These are phyloP conservation scores for Tolypocladium pustulatum DNA, from an alignment of 2,329 filamentous ascomycete species.

Conservation along the genomic window DNA sequence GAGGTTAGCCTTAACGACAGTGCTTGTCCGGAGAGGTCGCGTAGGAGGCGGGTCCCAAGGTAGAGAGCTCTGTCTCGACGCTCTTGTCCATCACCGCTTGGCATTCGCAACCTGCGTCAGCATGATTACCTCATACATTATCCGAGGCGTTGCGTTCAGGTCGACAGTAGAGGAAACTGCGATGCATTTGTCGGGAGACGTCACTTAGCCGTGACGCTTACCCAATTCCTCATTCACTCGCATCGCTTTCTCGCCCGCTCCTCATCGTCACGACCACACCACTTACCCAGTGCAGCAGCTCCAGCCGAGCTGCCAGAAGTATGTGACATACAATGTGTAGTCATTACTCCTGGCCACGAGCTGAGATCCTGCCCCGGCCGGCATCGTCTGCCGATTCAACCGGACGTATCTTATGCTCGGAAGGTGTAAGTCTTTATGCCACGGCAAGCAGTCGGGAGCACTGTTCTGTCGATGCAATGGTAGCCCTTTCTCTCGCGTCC, in stretches of 20 bases:
- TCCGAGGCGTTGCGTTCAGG: not conserved
- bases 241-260: not conserved
- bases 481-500: not conserved
- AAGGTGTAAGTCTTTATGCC: too few relatives aligned
- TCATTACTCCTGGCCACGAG: not conserved
- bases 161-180: not conserved
- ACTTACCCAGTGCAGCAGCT: not conserved
- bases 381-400: not conserved
- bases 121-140: not conserved
- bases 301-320: not conserved
- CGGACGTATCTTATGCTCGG: not conserved
- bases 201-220: not conserved
- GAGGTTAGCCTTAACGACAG: not conserved
- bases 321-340: not conserved
- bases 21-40: not conserved
- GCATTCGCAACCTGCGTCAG: not conserved
- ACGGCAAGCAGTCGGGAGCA: not conserved
- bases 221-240: not conserved
- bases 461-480: not conserved
- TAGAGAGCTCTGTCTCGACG: too few relatives aligned
- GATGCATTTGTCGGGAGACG: not conserved
- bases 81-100: not conserved
- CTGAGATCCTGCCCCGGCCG: not conserved
- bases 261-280: not conserved
- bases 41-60: too few relatives aligned